Conservation (phyloP, 2,329 filamentous ascomycete genomes). For the Tolypocladium album region DNA sequence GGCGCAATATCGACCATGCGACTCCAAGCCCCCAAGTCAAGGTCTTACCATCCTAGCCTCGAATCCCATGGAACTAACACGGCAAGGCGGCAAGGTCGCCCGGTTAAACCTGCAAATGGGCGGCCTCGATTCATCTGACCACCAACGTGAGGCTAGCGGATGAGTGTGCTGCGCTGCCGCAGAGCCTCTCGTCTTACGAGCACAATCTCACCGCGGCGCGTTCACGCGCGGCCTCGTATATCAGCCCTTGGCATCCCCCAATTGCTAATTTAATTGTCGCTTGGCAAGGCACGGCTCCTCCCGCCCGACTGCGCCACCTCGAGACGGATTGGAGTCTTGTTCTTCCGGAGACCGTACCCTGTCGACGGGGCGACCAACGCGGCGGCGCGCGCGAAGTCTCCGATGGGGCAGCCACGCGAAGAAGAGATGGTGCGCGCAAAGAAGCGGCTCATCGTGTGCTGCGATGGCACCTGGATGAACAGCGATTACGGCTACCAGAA, state of each 20-base stretch:
- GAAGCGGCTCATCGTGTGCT: conserved; percentile 41
- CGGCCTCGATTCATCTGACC: neutral
- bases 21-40: neutral
- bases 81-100: neutral
- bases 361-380: neutral
- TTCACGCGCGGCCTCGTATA: neutral
- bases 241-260: neutral
- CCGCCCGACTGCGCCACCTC: neutral
- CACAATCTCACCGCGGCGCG: neutral
- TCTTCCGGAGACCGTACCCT: neutral
- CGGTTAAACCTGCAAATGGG: neutral
- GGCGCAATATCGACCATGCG: neutral
- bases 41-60: neutral
- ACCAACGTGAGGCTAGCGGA: neutral
- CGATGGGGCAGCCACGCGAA: neutral
- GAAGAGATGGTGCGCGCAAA: conserved; percentile 3
- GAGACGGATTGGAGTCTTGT: neutral
- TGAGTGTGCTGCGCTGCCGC: neutral
- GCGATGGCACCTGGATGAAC: conserved; percentile 45
- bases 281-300: neutral
- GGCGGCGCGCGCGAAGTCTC: neutral
- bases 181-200: neutral
- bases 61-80: neutral
- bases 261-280: neutral
- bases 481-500: conserved; percentile 37